Evolutionary conservation across 2,329 filamentous ascomycete genomes (phyloP).

Genomic region (Phoma sp.): DNA sequence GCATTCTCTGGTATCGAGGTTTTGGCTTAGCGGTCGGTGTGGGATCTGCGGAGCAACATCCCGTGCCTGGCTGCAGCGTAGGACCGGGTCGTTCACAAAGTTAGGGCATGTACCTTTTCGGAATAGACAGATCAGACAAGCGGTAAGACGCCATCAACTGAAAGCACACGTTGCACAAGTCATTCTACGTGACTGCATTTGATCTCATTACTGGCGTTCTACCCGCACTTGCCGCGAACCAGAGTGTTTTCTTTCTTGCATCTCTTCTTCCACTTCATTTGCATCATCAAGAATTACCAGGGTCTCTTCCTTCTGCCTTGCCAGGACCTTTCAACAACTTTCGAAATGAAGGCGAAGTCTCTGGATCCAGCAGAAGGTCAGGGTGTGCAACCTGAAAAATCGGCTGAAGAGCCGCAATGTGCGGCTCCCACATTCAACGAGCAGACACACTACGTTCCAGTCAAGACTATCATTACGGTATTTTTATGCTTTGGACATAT

Average conservation of each 20-base stretch:
- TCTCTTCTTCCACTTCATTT: not conserved
- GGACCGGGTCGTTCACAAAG: too few relatives aligned
- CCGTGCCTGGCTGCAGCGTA: too few relatives aligned
- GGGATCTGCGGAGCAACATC: too few relatives aligned
- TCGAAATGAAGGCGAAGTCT: not conserved
- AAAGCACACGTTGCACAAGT: too few relatives aligned
- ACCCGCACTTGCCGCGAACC: too few relatives aligned
- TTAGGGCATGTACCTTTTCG: not conserved
- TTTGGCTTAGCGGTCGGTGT: not conserved
- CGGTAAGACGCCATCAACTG: too few relatives aligned
- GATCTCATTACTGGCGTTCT: too few relatives aligned
- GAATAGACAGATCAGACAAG: not conserved
- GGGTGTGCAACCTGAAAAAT: too few relatives aligned
- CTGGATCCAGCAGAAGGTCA: not conserved
- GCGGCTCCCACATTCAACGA: constrained; percentile 24
- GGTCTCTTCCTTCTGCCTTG: not conserved
- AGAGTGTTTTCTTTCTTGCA: too few relatives aligned
- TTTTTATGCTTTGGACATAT: not conserved
- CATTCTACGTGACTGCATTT: too few relatives aligned
- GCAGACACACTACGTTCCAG: constrained; percentile 31
- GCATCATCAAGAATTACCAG: not conserved
- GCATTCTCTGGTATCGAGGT: too few relatives aligned
- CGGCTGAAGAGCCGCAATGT: not conserved
- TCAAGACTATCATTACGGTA: constrained; percentile 28
- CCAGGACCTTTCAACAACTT: not conserved